These are phyloP conservation scores for Cystobasidium ongulense DNA, from an alignment of 768 basidiomycete genomes.

Conservation along the genomic window DNA sequence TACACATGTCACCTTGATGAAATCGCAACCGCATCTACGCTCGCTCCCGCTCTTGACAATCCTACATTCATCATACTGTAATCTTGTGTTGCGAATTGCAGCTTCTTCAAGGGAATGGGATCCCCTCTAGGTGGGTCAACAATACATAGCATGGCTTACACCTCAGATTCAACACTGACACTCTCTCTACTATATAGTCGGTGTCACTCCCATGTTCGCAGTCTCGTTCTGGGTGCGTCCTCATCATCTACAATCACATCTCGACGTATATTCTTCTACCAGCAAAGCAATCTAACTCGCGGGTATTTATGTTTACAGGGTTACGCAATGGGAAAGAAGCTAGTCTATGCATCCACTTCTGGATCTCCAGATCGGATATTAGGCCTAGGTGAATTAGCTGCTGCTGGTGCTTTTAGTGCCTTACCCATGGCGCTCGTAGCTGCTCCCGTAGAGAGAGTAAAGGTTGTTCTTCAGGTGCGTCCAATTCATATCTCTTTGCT, in stretches of 20 bases:
- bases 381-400: conserved; percentile 69
- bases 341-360: conserved; percentile 74
- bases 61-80: no score
- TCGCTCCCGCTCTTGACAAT: no score
- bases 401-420: conserved; percentile 89
- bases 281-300: neutral
- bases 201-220: conserved; percentile 96
- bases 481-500: neutral
- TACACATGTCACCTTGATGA: no score
- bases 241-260: neutral
- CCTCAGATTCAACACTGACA: neutral
- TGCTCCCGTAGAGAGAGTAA: conserved; percentile 94
- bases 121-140: conserved; percentile 36
- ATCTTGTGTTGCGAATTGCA: no score
- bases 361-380: conserved; percentile 59
- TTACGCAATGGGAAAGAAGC: conserved; percentile 82
- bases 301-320: conserved; percentile 52
- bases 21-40: no score
- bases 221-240: conserved; percentile 88
- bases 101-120: conserved; percentile 65
- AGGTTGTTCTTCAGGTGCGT: conserved; percentile 79
- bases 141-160: neutral
- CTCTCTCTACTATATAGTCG: conserved; percentile 48
- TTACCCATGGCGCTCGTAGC: conserved; percentile 82
- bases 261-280: no score